These are phyloP conservation scores for Circinella umbellata DNA, from an alignment of 371 early-diverging fungal species.

Conservation along the genomic window DNA sequence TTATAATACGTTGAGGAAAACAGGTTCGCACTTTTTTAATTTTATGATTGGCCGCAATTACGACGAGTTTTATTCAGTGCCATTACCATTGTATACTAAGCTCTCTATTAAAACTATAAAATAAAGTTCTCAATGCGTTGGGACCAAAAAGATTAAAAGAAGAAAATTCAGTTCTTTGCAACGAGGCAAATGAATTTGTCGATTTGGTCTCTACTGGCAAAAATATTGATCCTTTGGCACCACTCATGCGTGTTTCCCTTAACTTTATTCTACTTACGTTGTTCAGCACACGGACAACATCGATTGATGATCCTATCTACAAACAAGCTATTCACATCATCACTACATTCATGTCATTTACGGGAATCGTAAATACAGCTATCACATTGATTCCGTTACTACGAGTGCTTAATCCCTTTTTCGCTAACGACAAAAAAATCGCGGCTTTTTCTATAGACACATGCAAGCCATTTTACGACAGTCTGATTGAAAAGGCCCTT, in stretches of 20 bases:
- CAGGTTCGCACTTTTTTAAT: too few relatives aligned
- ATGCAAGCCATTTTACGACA: not conserved
- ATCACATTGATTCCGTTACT: slow-evolving; percentile 17
- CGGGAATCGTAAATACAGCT: slow-evolving; percentile 3
- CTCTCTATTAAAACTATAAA: not conserved
- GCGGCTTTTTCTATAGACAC: not conserved
- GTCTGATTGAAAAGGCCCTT: not conserved
- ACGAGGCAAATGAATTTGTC: not conserved
- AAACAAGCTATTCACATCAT: slow-evolving; percentile 6
- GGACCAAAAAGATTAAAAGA: not conserved
- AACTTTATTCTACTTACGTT: not conserved
- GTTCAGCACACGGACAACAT: not conserved
- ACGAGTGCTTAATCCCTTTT: not conserved
- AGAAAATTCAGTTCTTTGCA: not conserved
- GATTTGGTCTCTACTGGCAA: not conserved
- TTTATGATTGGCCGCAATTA: too few relatives aligned
- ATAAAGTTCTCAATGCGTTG: too few relatives aligned
- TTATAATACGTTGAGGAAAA: too few relatives aligned
- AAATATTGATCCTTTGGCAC: not conserved
- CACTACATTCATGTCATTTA: not conserved
- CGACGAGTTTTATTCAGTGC: not conserved
- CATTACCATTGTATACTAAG: not conserved
- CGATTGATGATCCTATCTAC: slow-evolving; percentile 19
- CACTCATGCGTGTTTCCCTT: not conserved
- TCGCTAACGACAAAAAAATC: not conserved